Evolutionary conservation across 2,329 filamentous ascomycete genomes (phyloP).

Genomic region (Juglanconis sp.): DNA sequence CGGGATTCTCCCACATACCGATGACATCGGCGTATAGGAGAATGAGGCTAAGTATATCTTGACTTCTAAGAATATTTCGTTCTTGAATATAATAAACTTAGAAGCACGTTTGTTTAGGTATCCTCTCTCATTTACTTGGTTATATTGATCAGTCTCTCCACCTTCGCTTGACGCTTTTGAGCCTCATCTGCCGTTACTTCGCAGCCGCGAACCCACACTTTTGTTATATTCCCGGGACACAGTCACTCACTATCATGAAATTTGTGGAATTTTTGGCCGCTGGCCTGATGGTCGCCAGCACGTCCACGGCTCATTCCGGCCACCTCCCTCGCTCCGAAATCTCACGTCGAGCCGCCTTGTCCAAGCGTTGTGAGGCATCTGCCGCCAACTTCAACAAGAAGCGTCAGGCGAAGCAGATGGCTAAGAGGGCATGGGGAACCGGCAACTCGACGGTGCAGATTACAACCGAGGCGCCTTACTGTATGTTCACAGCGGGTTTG

Average conservation of each 20-base stretch:
- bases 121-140: neutral
- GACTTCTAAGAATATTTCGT: neutral
- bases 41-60: neutral
- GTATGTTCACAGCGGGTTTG: too few species aligned
- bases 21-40: neutral
- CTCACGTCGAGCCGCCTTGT: slow-evolving; percentile 1
- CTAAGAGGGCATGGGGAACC: neutral
- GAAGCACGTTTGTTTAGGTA: neutral
- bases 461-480: slow-evolving; percentile 13
- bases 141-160: neutral
- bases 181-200: neutral
- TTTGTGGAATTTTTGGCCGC: neutral
- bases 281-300: neutral
- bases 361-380: slow-evolving; percentile 9
- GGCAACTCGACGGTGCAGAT: slow-evolving; percentile 5
- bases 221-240: neutral
- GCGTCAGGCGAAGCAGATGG: slow-evolving; percentile 6
- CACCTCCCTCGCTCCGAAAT: slow-evolving; percentile 2
- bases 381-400: slow-evolving; percentile 9
- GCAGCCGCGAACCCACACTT: neutral
- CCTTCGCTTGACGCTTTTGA: neutral
- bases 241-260: neutral
- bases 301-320: neutral
- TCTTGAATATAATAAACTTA: neutral
- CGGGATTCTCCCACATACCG: neutral